A percentile compares a stretch with the other conserved stretches of the same genome.
phyloP scores from a whole-genome alignment of 2,329 filamentous ascomycete species.

The Capronia coronata region DNA sequence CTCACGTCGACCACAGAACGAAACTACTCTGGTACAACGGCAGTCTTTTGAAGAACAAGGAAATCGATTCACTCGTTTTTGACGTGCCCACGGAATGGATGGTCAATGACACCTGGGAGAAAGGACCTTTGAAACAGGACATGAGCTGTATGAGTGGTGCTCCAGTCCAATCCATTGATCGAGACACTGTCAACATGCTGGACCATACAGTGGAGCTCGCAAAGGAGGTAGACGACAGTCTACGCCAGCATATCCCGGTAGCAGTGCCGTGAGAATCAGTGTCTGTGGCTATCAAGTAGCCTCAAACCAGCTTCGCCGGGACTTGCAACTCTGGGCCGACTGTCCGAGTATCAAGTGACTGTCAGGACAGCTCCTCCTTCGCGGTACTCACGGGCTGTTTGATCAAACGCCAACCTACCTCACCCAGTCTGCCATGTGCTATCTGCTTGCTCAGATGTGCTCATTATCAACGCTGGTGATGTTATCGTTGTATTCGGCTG shows the following conservation, averaged over 20 bases:
- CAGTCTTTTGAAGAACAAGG: slow-evolving; percentile 40
- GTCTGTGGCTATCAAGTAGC: too few relatives aligned
- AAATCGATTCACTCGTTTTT: slow-evolving; percentile 31
- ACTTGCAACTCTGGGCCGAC: too few relatives aligned
- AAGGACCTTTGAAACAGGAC: slow-evolving; percentile 10
- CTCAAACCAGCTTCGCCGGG: background rate
- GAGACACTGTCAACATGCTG: slow-evolving; percentile 2
- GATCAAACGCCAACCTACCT: too few relatives aligned
- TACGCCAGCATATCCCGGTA: slow-evolving; percentile 4
- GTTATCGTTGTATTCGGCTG: too few relatives aligned
- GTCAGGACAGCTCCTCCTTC: too few relatives aligned
- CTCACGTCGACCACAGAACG: slow-evolving; percentile 38
- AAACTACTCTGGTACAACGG: slow-evolving; percentile 42
- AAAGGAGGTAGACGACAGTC: slow-evolving; percentile 3
- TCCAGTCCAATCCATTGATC: slow-evolving; percentile 5
- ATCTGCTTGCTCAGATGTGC: too few relatives aligned
- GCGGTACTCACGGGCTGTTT: too few relatives aligned
- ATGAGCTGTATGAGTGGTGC: slow-evolving; percentile 16
- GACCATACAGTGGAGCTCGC: slow-evolving; percentile 1
- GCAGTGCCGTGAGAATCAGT: slow-evolving; percentile 2
- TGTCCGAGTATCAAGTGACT: too few relatives aligned
- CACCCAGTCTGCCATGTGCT: too few relatives aligned
- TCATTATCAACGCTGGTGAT: too few relatives aligned
- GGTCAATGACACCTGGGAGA: slow-evolving; percentile 33
- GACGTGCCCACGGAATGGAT: slow-evolving; percentile 39